These are phyloP conservation scores for Penicillium roqueforti DNA, from an alignment of 495 filamentous ascomycete species.

Conservation along the genomic window DNA sequence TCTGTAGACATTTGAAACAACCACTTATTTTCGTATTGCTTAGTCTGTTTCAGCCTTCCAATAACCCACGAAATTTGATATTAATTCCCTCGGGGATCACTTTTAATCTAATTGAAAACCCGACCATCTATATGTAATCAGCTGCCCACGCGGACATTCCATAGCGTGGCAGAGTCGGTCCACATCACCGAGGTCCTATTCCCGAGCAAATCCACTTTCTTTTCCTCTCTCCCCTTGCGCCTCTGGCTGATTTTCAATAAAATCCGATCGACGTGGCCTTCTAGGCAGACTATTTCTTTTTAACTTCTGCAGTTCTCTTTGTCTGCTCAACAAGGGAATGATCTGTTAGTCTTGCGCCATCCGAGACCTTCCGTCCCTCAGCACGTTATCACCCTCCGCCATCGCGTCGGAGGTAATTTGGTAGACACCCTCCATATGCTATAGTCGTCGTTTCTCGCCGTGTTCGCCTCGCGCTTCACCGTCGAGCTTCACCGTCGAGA, in stretches of 20 bases:
- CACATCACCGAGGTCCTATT: conserved; percentile 6
- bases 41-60: conserved; percentile 7
- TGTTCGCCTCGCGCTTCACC: conserved; percentile 14
- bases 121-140: conserved; percentile 10
- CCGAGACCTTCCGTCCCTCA: conserved; percentile 24
- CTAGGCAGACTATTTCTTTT: not conserved
- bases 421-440: conserved; percentile 24
- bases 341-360: conserved; percentile 23
- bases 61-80: not conserved
- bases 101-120: not conserved
- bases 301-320: conserved; percentile 2
- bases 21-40: not conserved
- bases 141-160: conserved; percentile 17
- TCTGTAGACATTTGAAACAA: conserved; percentile 7
- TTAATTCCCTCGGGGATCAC: not conserved
- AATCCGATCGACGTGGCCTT: conserved; percentile 15
- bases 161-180: conserved; percentile 17
- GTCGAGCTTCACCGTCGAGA: conserved; percentile 15
- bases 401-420: conserved; percentile 5
- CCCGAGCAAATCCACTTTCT: conserved; percentile 12
- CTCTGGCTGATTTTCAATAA: conserved; percentile 3
- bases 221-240: conserved; percentile 2
- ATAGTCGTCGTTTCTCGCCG: conserved; percentile 18
- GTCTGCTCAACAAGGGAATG: conserved; percentile 21
- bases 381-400: conserved; percentile 14